Evolutionary conservation across 176 grass and related monocot species (phyloP).

Genomic region (Oryza glumipatula): DNA sequence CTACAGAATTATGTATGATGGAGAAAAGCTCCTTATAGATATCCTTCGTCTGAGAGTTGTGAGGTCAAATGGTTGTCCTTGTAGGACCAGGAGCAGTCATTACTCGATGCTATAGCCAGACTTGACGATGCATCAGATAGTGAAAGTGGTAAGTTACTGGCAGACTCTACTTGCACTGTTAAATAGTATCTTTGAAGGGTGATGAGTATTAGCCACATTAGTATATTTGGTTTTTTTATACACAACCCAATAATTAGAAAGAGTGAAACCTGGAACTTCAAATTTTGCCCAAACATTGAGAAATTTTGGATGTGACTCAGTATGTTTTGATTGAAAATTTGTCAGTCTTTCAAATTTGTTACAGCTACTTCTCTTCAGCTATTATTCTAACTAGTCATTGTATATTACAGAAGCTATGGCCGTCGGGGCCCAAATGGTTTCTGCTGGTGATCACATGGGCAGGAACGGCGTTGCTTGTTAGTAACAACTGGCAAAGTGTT

Average conservation of each 20-base stretch:
- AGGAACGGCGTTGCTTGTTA: conserved; percentile 51
- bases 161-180: not conserved
- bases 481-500: conserved; percentile 9
- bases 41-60: conserved; percentile 22
- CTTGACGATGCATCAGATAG: conserved; percentile 87
- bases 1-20: not conserved
- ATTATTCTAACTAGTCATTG: conserved; percentile 24
- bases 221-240: conserved; percentile 8
- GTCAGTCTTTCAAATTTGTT: not conserved
- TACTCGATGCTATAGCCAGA: conserved; percentile 88
- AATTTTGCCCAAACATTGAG: not conserved
- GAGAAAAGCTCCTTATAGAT: conserved; percentile 27
- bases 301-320: not conserved
- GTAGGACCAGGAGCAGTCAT: conserved; percentile 94
- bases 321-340: not conserved
- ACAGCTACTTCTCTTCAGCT: not conserved
- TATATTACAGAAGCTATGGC: conserved; percentile 52
- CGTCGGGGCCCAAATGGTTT: conserved; percentile 35
- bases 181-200: not conserved
- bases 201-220: not conserved
- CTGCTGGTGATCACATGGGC: conserved; percentile 48
- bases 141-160: conserved; percentile 75
- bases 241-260: conserved; percentile 10
- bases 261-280: not conserved
- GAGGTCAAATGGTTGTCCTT: conserved; percentile 31